Percentiles rank a stretch among this genome's conserved stretches.
These are phyloP conservation scores for Sambucus nigra DNA, from an alignment of 129 eudicot species.

Conservation along the genomic window DNA sequence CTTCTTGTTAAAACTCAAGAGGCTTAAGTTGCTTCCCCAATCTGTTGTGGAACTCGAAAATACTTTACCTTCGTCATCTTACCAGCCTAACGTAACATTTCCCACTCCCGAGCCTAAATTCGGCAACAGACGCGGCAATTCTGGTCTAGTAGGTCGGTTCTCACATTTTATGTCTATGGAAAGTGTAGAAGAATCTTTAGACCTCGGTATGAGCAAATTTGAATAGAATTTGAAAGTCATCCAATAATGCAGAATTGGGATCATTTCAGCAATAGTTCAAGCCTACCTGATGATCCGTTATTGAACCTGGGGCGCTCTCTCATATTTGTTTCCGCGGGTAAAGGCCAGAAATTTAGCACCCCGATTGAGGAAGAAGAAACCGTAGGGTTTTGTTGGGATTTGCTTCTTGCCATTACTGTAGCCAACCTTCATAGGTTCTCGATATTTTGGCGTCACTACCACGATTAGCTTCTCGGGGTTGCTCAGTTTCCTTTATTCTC, in stretches of 20 bases:
- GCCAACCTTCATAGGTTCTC: conserved; percentile 26
- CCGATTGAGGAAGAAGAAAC: no score
- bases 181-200: conserved; percentile 58
- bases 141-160: conserved; percentile 52
- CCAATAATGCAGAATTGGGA: conserved; percentile 74
- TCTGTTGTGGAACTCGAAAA: conserved; percentile 39
- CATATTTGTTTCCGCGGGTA: conserved; percentile 37
- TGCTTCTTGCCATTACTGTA: no score
- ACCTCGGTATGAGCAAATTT: conserved; percentile 60
- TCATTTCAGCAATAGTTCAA: conserved; percentile 55
- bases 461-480: conserved; percentile 28
- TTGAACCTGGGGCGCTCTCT: conserved; percentile 40
- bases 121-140: conserved; percentile 18
- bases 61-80: conserved; percentile 9
- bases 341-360: no score
- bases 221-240: conserved; percentile 80
- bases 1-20: conserved; percentile 43
- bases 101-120: conserved; percentile 26
- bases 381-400: no score
- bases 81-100: conserved; percentile 20
- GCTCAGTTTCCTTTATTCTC: conserved; percentile 47
- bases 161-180: conserved; percentile 71
- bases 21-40: conserved; percentile 54
- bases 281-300: no score
- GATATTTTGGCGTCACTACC: conserved; percentile 40